phyloP scores from a whole-genome alignment of 257 asterid species.

The Oldenlandia corymbosa region DNA sequence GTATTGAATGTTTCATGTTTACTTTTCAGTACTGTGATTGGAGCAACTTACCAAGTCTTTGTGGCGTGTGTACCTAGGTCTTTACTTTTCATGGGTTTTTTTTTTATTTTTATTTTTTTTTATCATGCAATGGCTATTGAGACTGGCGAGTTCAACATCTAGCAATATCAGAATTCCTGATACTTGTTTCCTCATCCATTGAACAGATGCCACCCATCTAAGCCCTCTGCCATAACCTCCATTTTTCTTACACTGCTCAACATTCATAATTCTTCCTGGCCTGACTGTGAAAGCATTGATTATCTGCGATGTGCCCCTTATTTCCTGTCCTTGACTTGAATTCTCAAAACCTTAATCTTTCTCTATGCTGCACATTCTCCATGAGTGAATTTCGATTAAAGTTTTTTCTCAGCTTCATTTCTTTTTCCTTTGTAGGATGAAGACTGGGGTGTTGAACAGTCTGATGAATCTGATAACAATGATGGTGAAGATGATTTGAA shows the following conservation, averaged over 20 bases:
- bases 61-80: too few species aligned
- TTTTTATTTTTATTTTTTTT: too few species aligned
- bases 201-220: too few species aligned
- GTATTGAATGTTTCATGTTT: too few species aligned
- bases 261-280: not conserved
- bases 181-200: too few species aligned
- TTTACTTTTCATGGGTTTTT: too few species aligned
- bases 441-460: constrained; percentile 92
- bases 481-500: constrained; percentile 64
- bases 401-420: not conserved
- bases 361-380: not conserved
- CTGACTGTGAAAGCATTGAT: not conserved
- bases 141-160: too few species aligned
- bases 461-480: constrained; percentile 62
- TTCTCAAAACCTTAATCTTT: not conserved
- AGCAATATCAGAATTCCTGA: too few species aligned
- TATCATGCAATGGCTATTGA: too few species aligned
- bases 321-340: too few species aligned
- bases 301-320: not conserved
- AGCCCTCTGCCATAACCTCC: not conserved
- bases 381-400: not conserved
- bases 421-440: constrained; percentile 48
- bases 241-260: not conserved
- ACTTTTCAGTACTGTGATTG: too few species aligned
- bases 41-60: too few species aligned